phyloP scores from a whole-genome alignment of 257 asterid genomes.

The Gynochthodes officinalis region DNA sequence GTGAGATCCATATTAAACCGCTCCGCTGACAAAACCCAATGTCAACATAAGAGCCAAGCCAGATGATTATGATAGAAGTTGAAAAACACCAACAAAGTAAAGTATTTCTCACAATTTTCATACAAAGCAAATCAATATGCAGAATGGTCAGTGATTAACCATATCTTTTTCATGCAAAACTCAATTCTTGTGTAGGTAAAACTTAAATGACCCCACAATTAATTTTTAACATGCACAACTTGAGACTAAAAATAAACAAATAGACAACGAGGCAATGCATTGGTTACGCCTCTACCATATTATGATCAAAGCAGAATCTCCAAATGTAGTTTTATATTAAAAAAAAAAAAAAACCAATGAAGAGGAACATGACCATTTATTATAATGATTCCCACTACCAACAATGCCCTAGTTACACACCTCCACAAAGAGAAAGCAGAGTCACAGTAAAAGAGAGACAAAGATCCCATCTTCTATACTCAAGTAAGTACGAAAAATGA shows the following conservation, averaged over 20 bases:
- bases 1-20: slow-evolving; percentile 53
- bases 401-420: background rate
- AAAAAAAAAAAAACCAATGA: background rate
- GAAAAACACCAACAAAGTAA: background rate
- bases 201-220: no score
- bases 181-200: no score
- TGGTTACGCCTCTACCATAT: background rate
- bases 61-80: background rate
- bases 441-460: no score
- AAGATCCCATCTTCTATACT: background rate
- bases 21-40: slow-evolving; percentile 38
- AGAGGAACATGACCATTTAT: background rate
- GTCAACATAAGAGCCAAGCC: slow-evolving; percentile 1
- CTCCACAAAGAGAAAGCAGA: background rate
- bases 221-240: background rate
- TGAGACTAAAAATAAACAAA: background rate
- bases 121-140: no score
- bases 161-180: no score
- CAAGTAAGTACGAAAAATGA: background rate
- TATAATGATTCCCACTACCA: background rate
- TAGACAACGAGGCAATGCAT: background rate
- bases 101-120: no score
- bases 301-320: background rate
- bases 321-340: background rate
- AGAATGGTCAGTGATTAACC: no score